Evolutionary conservation across 441 rosid genomes (phyloP).

Genomic region (Biscutella laevigata): DNA sequence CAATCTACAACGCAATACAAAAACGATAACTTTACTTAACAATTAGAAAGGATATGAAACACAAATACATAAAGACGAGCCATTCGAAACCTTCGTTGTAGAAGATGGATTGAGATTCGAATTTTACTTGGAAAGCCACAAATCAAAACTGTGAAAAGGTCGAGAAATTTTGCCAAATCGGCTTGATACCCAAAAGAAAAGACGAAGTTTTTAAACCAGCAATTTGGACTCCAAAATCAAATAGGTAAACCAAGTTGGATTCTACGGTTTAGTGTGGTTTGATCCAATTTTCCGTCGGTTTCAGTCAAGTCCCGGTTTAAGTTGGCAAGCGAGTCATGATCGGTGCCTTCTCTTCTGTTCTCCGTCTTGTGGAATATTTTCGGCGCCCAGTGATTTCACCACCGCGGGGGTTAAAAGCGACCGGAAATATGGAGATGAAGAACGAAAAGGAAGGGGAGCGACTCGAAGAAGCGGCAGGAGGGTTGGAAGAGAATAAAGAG

Average conservation of each 20-base stretch:
- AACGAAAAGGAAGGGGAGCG: conserved; percentile 1
- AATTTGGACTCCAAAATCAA: neutral
- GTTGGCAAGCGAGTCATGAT: neutral
- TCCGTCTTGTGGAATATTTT: neutral
- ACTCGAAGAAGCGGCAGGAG: conserved; percentile 9
- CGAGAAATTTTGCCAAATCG: neutral
- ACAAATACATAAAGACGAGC: neutral
- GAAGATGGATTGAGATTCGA: neutral
- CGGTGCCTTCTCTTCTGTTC: neutral
- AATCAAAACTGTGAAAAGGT: neutral
- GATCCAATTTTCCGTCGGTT: too few species aligned
- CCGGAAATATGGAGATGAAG: conserved; percentile 12
- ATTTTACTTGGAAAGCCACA: neutral
- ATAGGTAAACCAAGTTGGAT: neutral
- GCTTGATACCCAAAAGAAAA: neutral
- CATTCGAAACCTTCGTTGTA: neutral
- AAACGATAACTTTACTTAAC: neutral
- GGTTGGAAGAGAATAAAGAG: conserved; percentile 44
- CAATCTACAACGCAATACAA: neutral
- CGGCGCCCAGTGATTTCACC: neutral
- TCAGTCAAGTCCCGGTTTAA: too few species aligned
- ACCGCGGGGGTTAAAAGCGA: conserved; percentile 7
- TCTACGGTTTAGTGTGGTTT: neutral
- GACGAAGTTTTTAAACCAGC: too few species aligned
- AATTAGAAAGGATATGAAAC: neutral